Evolutionary conservation across 2,329 filamentous ascomycete genomes (phyloP), one percentile per base, ranked within the genome.

Genomic region (Pseudocercospora macadamiae): DNA sequence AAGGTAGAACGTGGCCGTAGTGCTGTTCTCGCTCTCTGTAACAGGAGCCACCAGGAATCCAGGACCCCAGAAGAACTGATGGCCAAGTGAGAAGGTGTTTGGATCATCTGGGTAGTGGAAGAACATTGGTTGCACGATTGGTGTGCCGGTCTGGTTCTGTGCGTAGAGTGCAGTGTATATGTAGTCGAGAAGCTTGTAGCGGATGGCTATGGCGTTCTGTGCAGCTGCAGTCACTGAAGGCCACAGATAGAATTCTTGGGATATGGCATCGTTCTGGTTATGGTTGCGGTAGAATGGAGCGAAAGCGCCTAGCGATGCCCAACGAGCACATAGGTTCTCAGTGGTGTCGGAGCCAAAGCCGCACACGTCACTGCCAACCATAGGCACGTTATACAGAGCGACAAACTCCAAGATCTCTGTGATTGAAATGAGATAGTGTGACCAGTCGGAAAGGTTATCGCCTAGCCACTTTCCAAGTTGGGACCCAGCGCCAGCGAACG

Each of bases 171-270:
- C 84, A 1, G 89, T 92, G 78, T 93, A 93, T 60, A 90, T 80
- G 75, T 93, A 93, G 68, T 92, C 89, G 10, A 93, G 79, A n/a
- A 93, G 79, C 28, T 83, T 81, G 76, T 93, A 93, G n/a, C 90
- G 83, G 48, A 86, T 86, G 26, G 82, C 82, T 66, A 93, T 91
- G 16, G 86, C 88, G 59, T 84, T 87, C 55, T 82, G 82, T 0
- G 88, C 88, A 0, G 88, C 86, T 7, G 81, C 75, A 0, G 88
- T 79, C 4, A 90, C 88, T 1, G 78, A 74, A 0, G 79, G 75
- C 86, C 88, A 92, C 45, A 79, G 82, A 73, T 92, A 93, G 71
- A 90, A 89, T 70, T 92, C 89, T 69, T 92, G 89, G 2, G 73
- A 71, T n/a, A 82, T 78, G 3, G 73, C 72, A 28, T 74, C 71